Evolutionary conservation across 345 rosid species (phyloP), one percentile per base, ranked within the genome.

Genomic region (Erysimum cheiranthoides): DNA sequence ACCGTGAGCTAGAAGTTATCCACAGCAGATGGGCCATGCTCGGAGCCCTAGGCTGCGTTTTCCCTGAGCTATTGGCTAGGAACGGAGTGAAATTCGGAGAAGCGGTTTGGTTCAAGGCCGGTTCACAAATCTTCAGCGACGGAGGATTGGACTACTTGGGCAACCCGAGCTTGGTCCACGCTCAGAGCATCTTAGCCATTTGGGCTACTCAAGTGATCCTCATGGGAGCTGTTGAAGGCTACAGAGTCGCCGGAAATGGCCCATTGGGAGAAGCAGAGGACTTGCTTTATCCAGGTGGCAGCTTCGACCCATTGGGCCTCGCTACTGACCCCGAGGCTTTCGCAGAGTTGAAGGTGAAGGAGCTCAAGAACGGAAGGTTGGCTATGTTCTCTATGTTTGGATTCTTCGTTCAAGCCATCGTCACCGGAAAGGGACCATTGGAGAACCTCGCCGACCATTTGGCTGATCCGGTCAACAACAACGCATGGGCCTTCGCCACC

Each of bases 71-170:
- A 3, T 49, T 72, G 49, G 61, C 76, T 36, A 4, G 61, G 32
- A 72, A 72, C 31, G 61, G 76, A 32, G 76, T 71, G 35, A 72
- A 49, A 1, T 72, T 61, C 5, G 68, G 68, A 45, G 76, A 72
- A 50, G 68, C 61, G 13, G 76, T 61, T 18, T 72, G 68, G 76
- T 72, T 72, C 68, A 72, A 72, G 68, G 61, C 68, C 0, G 68
- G 76, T 16, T 72, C 94, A 1, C 88, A 89, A 59, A 87, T 87
- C 84, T 89, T 87, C 81, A 89, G 89, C 58, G 86, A 82, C 46
- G 89, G 92, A 45, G 92, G 94, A 0, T 84, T 89, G 28, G 89
- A 89, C 85, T 87, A 87, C 85, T 75, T 85, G 79, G 88, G 91
- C 0, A 89, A 87, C 87, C 89, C 90, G 10, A 87, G 85, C 83